Evolutionary conservation across 768 basidiomycete species (phyloP).

Genomic region (Leccinum olivaceopallidum): DNA sequence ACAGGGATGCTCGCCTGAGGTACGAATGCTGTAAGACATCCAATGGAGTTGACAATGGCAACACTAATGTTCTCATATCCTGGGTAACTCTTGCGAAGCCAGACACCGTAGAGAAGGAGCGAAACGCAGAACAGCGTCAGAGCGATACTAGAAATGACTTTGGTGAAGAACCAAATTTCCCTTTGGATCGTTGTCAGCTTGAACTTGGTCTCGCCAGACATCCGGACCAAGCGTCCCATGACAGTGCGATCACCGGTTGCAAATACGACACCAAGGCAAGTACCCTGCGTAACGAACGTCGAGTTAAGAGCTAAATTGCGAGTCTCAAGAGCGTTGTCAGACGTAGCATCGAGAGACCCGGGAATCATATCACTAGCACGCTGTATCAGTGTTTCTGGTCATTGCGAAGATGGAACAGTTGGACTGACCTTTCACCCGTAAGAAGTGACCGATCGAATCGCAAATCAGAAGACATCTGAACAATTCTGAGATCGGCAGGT

Average conservation of each 20-base stretch:
- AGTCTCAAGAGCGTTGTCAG: slow-evolving; percentile 50
- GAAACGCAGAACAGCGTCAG: slow-evolving; percentile 41
- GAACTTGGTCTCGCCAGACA: slow-evolving; percentile 48
- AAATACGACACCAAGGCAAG: slow-evolving; percentile 42
- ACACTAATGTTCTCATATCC: slow-evolving; percentile 37
- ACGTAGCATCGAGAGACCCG: slow-evolving; percentile 45
- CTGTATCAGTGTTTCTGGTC: not conserved
- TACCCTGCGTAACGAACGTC: slow-evolving; percentile 43
- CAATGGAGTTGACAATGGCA: slow-evolving; percentile 40
- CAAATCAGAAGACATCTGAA: slow-evolving; percentile 51
- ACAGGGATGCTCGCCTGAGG: slow-evolving; percentile 33
- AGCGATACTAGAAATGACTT: slow-evolving; percentile 46
- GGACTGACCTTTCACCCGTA: slow-evolving; percentile 46
- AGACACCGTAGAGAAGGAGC: slow-evolving; percentile 44
- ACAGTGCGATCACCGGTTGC: slow-evolving; percentile 44
- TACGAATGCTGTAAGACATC: slow-evolving; percentile 42
- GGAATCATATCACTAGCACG: slow-evolving; percentile 42
- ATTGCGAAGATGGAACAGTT: not conserved
- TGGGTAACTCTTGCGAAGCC: slow-evolving; percentile 37
- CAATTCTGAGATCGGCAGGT: slow-evolving; percentile 59
- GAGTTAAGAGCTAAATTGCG: slow-evolving; percentile 51
- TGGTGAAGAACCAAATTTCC: slow-evolving; percentile 54
- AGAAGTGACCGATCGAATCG: slow-evolving; percentile 54
- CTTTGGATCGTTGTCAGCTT: slow-evolving; percentile 48
- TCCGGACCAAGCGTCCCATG: slow-evolving; percentile 56